These are phyloP conservation scores for Osmozyma mogii DNA, from an alignment of 805 yeast genomes.

Conservation along the genomic window DNA sequence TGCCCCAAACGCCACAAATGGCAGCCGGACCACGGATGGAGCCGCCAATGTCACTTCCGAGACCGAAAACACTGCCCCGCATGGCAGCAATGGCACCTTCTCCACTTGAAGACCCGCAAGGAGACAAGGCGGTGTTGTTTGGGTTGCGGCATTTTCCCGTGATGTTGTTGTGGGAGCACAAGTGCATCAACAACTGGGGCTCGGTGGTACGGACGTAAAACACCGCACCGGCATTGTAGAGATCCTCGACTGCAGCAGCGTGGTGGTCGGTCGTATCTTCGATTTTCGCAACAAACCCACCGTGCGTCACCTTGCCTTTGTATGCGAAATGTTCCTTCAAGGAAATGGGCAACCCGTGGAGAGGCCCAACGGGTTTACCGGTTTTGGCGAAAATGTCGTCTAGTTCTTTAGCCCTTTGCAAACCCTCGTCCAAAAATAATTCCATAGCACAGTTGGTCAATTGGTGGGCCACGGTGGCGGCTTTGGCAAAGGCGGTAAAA, in stretches of 20 bases:
- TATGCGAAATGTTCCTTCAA: conserved; percentile 12
- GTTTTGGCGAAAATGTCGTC: conserved; percentile 7
- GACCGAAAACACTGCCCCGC: conserved; percentile 13
- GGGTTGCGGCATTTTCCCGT: conserved; percentile 13
- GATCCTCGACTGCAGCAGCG: conserved; percentile 6
- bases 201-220: conserved; percentile 12
- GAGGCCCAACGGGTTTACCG: conserved; percentile 10
- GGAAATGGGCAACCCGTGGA: conserved; percentile 14
- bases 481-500: conserved; percentile 11
- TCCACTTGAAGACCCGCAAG: conserved; percentile 13
- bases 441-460: conserved; percentile 15
- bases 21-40: conserved; percentile 14
- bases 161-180: conserved; percentile 12
- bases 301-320: conserved; percentile 10
- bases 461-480: conserved; percentile 14
- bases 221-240: conserved; percentile 12
- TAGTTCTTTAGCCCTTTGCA: conserved; percentile 11
- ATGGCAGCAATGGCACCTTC: conserved; percentile 14
- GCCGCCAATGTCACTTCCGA: conserved; percentile 14
- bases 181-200: conserved; percentile 14
- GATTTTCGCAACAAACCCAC: conserved; percentile 10
- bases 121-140: conserved; percentile 10
- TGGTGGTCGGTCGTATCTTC: conserved; percentile 7
- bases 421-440: conserved; percentile 13
- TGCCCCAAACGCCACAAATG: conserved; percentile 14